Base-by-base conservation (phyloP, 352 stramenopile genomes). In the Pythium aquatile region DNA sequence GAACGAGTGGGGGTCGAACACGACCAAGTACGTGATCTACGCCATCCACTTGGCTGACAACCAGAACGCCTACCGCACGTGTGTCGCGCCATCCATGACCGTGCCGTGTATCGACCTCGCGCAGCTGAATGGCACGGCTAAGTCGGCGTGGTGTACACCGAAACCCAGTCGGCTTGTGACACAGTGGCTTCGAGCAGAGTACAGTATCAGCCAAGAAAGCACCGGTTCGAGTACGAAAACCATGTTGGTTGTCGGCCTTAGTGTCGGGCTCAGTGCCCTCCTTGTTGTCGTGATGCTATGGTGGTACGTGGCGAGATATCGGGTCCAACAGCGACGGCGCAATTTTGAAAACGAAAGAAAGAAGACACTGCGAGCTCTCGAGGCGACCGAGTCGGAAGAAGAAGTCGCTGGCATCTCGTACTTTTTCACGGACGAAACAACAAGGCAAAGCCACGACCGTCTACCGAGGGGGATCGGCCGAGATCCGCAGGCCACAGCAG, bases 51-150 rank as follows among this genome's bases (percentile, higher is more conserved):
- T 85, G 17, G 26, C 42, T 1, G 62, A 61, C 13, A 72, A 82
- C 49, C 64, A 58, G 14, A 80, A 80, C 46, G 69, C 55, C n/a
- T 83, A 82, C 65, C 66, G 67, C 24, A 79, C 76, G 44, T 84
- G 75, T 33, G 39, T 75, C 10, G 51, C 75, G 53, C 74, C 73
- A 44, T 78, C 75, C 5, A 81, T 86, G 68, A 79, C 61, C 10
- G 51, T 86, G 29, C 75, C 75, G 1, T 86, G 75, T n/a, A 56
- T 80, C 10, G 60, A 52, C 0, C 73, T 75, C 53, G 59, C 61
- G 16, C 39, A 54, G 33, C 46, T 68, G 30, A 57, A 63, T n/a
- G n/a, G 9, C 3, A 8, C 13, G 37, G 53, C 57, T 26, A 55
- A 54, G 16, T 46, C 63, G 11, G 17, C 26, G 11, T 83, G 70